Conservation (phyloP, 345 rosid genomes). For the Corchorus olitorius region DNA sequence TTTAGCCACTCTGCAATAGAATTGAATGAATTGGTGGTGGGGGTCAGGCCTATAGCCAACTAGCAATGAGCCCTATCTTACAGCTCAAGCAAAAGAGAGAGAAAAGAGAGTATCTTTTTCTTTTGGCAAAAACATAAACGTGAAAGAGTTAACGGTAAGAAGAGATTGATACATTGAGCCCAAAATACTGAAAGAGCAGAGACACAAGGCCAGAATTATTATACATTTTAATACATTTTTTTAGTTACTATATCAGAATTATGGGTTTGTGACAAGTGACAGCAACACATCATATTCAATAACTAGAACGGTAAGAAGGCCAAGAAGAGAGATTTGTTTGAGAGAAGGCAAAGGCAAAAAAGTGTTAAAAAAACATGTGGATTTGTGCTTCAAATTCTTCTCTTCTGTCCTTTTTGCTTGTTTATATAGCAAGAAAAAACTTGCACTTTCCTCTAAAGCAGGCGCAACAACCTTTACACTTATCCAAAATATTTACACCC, state of each 20-base stretch:
- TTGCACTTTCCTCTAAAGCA: not conserved
- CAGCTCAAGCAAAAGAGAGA: slow-evolving; percentile 15
- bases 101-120: slow-evolving; percentile 7
- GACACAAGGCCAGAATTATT: slow-evolving; percentile 13
- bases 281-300: not conserved
- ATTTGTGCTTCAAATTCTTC: not conserved
- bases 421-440: slow-evolving; percentile 1
- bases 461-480: not conserved
- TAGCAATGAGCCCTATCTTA: no score
- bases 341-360: not conserved
- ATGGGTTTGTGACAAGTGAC: not conserved
- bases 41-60: slow-evolving; percentile 4
- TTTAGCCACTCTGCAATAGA: not conserved
- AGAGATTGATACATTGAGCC: slow-evolving; percentile 30
- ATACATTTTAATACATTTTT: no score
- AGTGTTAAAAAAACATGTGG: not conserved
- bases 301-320: not conserved
- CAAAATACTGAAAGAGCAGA: slow-evolving; percentile 32
- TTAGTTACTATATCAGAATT: not conserved
- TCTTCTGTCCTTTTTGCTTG: slow-evolving; percentile 4
- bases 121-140: slow-evolving; percentile 16
- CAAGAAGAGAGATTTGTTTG: not conserved
- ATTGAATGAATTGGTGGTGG: slow-evolving; percentile 11
- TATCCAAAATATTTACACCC: not conserved
- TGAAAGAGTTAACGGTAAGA: slow-evolving; percentile 24